Conservation (phyloP, 768 basidiomycete species). For the Phylloporus sp. region DNA sequence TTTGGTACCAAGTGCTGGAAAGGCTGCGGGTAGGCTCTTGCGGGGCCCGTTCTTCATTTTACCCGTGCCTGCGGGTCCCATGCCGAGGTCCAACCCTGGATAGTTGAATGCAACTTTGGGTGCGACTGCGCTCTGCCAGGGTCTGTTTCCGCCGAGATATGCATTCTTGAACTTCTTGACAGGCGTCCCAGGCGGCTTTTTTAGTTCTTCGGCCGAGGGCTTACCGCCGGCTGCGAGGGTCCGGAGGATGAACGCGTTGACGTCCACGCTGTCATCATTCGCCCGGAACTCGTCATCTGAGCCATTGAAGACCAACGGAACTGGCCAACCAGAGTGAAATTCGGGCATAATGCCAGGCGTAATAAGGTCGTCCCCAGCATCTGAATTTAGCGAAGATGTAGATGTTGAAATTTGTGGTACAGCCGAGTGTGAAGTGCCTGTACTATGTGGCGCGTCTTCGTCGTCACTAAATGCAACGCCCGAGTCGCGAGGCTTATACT, state of each 20-base stretch:
- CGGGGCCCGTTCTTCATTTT: constrained; percentile 52
- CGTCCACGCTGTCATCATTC: constrained; percentile 36
- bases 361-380: constrained; percentile 59
- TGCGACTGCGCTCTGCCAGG: constrained; percentile 80
- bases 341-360: constrained; percentile 62
- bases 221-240: constrained; percentile 61
- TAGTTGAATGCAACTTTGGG: constrained; percentile 57
- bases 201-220: constrained; percentile 39
- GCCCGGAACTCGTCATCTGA: constrained; percentile 36
- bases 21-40: constrained; percentile 74
- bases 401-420: constrained; percentile 62
- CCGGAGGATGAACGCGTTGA: constrained; percentile 70
- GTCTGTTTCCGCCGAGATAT: constrained; percentile 53
- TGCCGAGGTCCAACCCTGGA: constrained; percentile 35
- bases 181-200: constrained; percentile 75
- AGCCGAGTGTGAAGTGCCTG: constrained; percentile 25
- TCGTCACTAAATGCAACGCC: constrained; percentile 63
- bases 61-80: constrained; percentile 28
- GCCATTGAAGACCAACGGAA: constrained; percentile 36
- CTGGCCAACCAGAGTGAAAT: constrained; percentile 60
- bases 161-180: constrained; percentile 71
- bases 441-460: constrained; percentile 32
- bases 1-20: constrained; percentile 42
- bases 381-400: constrained; percentile 56
- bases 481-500: constrained; percentile 71